Percentiles rank a stretch among this genome's conserved stretches.
Evolutionary conservation across 163 green algal genomes (phyloP).

Genomic region (Picocystis sp.): DNA sequence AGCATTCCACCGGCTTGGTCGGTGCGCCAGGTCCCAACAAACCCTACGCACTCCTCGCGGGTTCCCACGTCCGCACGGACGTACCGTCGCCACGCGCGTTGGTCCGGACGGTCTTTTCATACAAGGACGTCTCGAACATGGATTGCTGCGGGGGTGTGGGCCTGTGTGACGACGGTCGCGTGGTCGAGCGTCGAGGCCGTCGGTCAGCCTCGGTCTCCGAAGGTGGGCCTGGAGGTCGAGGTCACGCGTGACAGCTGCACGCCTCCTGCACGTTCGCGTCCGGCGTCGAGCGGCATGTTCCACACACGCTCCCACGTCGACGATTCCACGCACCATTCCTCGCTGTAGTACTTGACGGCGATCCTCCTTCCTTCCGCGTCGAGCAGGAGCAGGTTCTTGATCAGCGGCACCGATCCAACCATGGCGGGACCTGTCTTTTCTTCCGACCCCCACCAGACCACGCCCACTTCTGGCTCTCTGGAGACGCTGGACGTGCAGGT

Average conservation of each 20-base stretch:
- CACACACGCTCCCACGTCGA: too few species aligned
- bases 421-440: not conserved
- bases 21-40: too few species aligned
- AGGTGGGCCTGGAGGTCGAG: not conserved
- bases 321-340: conserved; percentile 52
- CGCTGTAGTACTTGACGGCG: conserved; percentile 91
- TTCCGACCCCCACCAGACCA: too few species aligned
- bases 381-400: conserved; percentile 84
- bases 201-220: not conserved
- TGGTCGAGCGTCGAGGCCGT: not conserved
- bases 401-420: conserved; percentile 28
- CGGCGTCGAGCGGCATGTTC: too few species aligned
- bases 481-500: too few species aligned
- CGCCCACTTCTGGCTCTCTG: too few species aligned
- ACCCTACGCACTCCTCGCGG: too few species aligned
- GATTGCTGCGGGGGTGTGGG: conserved; percentile 51
- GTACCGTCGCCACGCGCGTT: conserved; percentile 52
- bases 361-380: conserved; percentile 93
- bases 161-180: conserved; percentile 26
- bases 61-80: too few species aligned
- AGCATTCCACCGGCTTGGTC: too few species aligned
- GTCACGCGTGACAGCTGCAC: not conserved
- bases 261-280: too few species aligned
- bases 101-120: conserved; percentile 72
- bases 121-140: conserved; percentile 86